Percentiles rank a stretch among this genome's conserved stretches.
Evolutionary conservation across 2,329 filamentous ascomycete species (phyloP).

Genomic region (Lachnellula cervina): DNA sequence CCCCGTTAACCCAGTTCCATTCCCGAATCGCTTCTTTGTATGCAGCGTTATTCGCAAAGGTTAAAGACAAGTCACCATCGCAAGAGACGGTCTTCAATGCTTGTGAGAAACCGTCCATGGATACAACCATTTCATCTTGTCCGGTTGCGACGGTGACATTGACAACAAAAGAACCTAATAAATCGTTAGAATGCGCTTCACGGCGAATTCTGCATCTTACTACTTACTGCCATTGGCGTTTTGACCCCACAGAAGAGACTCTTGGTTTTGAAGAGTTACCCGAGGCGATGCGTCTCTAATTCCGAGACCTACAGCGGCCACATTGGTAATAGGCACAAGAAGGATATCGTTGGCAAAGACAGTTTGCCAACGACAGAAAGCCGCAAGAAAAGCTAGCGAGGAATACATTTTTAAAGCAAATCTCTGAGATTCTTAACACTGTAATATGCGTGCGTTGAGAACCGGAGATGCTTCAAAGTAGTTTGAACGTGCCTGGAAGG

Average conservation of each 20-base stretch:
- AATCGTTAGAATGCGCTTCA: neutral
- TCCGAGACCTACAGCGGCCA: neutral
- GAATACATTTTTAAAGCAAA: neutral
- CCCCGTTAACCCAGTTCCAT: constrained; percentile 9
- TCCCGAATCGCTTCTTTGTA: constrained; percentile 2
- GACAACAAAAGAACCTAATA: constrained; percentile 1
- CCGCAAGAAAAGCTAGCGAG: neutral
- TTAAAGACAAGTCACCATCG: constrained; percentile 1
- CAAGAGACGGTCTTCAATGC: constrained; percentile 2
- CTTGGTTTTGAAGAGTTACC: neutral
- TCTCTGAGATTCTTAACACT: too few relatives aligned
- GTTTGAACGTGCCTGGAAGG: too few relatives aligned
- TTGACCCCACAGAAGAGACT: neutral
- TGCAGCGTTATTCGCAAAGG: constrained; percentile 1
- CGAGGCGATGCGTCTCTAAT: neutral
- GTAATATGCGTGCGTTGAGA: too few relatives aligned
- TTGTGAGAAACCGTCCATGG: constrained; percentile 6
- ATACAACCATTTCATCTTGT: constrained; percentile 6
- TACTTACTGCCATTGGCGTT: neutral
- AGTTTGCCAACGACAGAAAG: neutral
- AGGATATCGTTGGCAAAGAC: neutral
- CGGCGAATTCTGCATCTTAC: neutral
- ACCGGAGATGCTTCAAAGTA: too few relatives aligned
- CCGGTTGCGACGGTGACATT: constrained; percentile 9
- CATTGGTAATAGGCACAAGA: neutral